Percentiles rank a stretch among this genome's conserved stretches.
Evolutionary conservation across 2,329 filamentous ascomycete genomes (phyloP).

Genomic region (Ceratocystis albifundus): DNA sequence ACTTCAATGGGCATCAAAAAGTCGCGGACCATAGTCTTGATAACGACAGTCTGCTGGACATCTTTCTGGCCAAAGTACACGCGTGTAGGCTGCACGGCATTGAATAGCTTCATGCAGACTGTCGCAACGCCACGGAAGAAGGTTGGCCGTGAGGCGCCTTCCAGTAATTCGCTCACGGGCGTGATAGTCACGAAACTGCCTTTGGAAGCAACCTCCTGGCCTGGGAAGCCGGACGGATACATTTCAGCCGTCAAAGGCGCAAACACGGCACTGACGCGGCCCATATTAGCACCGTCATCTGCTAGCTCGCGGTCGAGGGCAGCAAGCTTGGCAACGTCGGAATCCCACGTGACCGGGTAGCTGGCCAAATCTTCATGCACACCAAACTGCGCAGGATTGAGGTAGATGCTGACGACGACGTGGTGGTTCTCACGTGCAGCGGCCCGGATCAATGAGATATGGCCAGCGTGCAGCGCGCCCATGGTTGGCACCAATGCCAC

Average conservation of each 20-base stretch:
- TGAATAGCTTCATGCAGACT: slow-evolving; percentile 71
- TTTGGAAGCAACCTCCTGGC: slow-evolving; percentile 58
- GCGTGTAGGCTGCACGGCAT: slow-evolving; percentile 47
- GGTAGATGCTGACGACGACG: slow-evolving; percentile 83
- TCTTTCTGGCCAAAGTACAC: slow-evolving; percentile 97
- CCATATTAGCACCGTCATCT: slow-evolving; percentile 46
- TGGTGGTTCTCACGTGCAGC: slow-evolving; percentile 76
- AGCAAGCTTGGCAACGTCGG: slow-evolving; percentile 57
- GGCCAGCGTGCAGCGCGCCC: slow-evolving; percentile 90
- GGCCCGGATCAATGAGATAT: slow-evolving; percentile 71
- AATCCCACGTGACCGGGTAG: slow-evolving; percentile 83
- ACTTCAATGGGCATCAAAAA: slow-evolving; percentile 70
- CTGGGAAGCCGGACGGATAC: slow-evolving; percentile 73
- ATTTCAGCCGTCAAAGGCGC: slow-evolving; percentile 72
- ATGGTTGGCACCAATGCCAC: slow-evolving; percentile 92
- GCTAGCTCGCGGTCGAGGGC: slow-evolving; percentile 61
- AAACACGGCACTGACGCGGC: slow-evolving; percentile 71
- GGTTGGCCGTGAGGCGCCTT: slow-evolving; percentile 75
- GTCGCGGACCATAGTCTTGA: slow-evolving; percentile 76
- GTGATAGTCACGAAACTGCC: slow-evolving; percentile 90
- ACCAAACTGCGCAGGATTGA: slow-evolving; percentile 96
- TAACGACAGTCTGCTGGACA: slow-evolving; percentile 86
- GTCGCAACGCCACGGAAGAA: slow-evolving; percentile 96
- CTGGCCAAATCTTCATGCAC: slow-evolving; percentile 73
- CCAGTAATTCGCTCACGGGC: slow-evolving; percentile 66